Percentiles rank a stretch among this genome's conserved stretches.
Evolutionary conservation across 495 filamentous ascomycete species (phyloP).

Genomic region (Coniosporium apollinis): DNA sequence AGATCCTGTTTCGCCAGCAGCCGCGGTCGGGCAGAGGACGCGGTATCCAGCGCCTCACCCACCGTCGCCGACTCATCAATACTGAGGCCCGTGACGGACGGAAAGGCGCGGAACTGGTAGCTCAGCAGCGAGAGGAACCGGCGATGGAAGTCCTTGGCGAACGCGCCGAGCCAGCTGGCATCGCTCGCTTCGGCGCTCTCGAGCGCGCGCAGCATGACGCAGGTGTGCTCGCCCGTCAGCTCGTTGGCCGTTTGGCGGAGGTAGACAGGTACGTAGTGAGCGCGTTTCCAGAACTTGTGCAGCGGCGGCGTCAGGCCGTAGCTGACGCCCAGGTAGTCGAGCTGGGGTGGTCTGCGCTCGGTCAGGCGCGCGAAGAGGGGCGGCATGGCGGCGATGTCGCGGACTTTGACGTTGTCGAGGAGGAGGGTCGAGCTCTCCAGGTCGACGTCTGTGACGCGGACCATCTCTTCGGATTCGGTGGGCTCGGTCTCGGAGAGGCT

Average conservation of each 20-base stretch:
- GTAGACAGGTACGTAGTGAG: conserved; percentile 79
- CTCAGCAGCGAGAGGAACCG: conserved; percentile 77
- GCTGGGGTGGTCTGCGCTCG: conserved; percentile 59
- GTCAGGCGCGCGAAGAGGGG: conserved; percentile 80
- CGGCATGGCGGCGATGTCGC: conserved; percentile 81
- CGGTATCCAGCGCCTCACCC: conserved; percentile 46
- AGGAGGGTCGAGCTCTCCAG: conserved; percentile 61
- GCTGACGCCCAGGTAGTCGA: conserved; percentile 91
- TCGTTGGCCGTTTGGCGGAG: conserved; percentile 92
- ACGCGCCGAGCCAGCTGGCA: conserved; percentile 71
- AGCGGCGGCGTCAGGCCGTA: conserved; percentile 79
- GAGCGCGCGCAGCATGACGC: conserved; percentile 83
- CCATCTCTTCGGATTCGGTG: conserved; percentile 42
- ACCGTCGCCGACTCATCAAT: conserved; percentile 72
- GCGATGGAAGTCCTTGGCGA: conserved; percentile 79
- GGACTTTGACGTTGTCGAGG: conserved; percentile 74
- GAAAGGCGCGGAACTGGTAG: conserved; percentile 82
- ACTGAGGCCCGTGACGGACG: conserved; percentile 61
- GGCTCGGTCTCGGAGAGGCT: conserved; percentile 41
- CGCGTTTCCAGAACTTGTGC: conserved; percentile 93
- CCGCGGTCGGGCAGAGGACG: conserved; percentile 23
- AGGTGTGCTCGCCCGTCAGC: conserved; percentile 91
- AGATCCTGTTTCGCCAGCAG: conserved; percentile 54
- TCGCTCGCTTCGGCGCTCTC: conserved; percentile 34
- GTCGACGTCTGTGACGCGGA: conserved; percentile 71